Conservation (phyloP, 176 grass and related monocot genomes). For the Oryza longistaminata region DNA sequence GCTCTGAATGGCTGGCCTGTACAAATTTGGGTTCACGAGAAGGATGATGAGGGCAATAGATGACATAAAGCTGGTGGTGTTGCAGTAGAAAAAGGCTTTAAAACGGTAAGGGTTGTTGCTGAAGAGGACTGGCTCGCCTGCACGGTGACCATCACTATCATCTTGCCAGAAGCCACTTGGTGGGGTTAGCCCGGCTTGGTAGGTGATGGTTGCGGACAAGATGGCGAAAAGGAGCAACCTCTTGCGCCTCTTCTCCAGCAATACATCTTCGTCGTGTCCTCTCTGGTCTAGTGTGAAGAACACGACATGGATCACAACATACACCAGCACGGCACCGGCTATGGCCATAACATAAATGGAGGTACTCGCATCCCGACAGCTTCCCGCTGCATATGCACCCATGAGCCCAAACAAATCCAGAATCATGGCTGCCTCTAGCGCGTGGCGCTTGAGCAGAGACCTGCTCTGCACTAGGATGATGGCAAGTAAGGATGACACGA, state of each 20-base stretch:
- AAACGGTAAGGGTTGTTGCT: slow-evolving; percentile 9
- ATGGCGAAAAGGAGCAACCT: slow-evolving; percentile 44
- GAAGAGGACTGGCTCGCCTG: slow-evolving; percentile 18
- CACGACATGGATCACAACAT: slow-evolving; percentile 19
- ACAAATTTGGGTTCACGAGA: slow-evolving; percentile 10
- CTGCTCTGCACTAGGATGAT: slow-evolving; percentile 37
- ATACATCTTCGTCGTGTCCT: neutral
- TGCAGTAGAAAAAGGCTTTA: slow-evolving; percentile 43
- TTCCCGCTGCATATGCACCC: slow-evolving; percentile 30
- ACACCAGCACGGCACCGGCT: neutral
- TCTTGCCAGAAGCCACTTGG: neutral
- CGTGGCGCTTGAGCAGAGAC: neutral
- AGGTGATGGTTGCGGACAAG: slow-evolving; percentile 41
- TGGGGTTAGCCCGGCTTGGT: slow-evolving; percentile 37
- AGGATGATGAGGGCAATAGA: slow-evolving; percentile 27
- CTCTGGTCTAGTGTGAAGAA: neutral
- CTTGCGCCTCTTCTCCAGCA: slow-evolving; percentile 19
- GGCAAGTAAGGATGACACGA: slow-evolving; percentile 34
- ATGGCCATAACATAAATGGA: slow-evolving; percentile 34
- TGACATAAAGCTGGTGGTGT: slow-evolving; percentile 13
- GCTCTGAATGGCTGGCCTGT: neutral
- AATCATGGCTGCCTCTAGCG: slow-evolving; percentile 36
- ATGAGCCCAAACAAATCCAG: slow-evolving; percentile 39
- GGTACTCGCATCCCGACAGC: neutral
- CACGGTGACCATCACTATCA: neutral